These are phyloP conservation scores for Zygosaccharomyces pseudobailii DNA, from an alignment of 1,139 yeast species.

Conservation along the genomic window DNA sequence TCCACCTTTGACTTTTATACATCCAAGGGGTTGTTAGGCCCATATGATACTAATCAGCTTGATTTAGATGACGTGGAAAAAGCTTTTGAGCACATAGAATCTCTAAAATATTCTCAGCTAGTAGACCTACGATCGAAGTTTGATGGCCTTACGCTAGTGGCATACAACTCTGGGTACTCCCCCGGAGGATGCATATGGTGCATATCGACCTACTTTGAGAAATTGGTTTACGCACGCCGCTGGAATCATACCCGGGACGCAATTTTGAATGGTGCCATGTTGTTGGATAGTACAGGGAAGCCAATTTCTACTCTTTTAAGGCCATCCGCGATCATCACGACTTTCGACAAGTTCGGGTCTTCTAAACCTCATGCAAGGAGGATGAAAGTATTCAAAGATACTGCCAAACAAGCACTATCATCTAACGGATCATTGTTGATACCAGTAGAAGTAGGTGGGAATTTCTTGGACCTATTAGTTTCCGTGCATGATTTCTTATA, in stretches of 20 bases:
- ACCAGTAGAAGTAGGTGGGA: conserved; percentile 80
- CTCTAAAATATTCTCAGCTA: conserved; percentile 77
- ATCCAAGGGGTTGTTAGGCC: conserved; percentile 69
- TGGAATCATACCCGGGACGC: conserved; percentile 95
- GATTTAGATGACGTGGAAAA: conserved; percentile 75
- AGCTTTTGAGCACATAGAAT: conserved; percentile 63
- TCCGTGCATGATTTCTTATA: conserved; percentile 51
- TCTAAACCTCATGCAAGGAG: conserved; percentile 60
- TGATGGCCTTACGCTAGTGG: conserved; percentile 67
- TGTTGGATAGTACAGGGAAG: conserved; percentile 48
- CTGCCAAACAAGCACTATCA: conserved; percentile 50
- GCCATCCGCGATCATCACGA: conserved; percentile 82
- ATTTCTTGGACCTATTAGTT: conserved; percentile 75
- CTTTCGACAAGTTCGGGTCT: conserved; percentile 57
- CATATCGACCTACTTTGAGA: conserved; percentile 67
- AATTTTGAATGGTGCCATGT: conserved; percentile 75
- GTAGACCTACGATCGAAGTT: conserved; percentile 50
- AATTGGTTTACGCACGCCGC: conserved; percentile 78
- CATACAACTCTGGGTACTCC: conserved; percentile 88
- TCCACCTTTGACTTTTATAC: conserved; percentile 79
- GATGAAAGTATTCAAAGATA: conserved; percentile 59
- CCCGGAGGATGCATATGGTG: conserved; percentile 87
- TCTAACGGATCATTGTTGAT: conserved; percentile 68
- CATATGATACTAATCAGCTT: conserved; percentile 54
- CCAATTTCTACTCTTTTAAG: conserved; percentile 63